Conservation (phyloP, 164 flowering plant genomes). For the Echeveria elegans region DNA sequence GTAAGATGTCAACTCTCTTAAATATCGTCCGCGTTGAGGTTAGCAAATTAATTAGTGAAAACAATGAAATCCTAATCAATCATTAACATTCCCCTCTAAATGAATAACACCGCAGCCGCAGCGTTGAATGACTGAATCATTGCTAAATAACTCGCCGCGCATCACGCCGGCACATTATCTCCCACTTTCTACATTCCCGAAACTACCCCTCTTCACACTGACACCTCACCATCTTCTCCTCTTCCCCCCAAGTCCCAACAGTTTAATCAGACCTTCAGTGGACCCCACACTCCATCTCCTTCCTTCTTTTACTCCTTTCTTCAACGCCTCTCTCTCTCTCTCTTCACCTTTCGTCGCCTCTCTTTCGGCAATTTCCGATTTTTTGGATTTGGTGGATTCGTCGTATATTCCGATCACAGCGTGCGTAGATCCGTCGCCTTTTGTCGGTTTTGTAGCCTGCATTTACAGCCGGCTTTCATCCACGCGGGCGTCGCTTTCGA, state of each 20-base stretch:
- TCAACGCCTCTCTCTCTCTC: not conserved
- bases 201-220: no score
- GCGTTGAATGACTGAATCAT: not conserved
- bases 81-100: no score
- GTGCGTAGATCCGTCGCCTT: not conserved
- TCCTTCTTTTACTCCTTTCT: not conserved
- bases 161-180: not conserved
- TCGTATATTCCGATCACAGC: not conserved
- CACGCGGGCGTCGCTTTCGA: not conserved
- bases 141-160: not conserved
- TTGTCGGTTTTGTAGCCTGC: not conserved
- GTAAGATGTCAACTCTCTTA: no score
- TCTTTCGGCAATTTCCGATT: not conserved
- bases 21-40: no score
- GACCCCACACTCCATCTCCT: not conserved
- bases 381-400: not conserved
- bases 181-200: not conserved
- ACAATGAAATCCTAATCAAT: no score
- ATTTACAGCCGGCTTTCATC: no score
- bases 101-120: no score
- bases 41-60: no score
- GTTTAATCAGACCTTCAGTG: not conserved
- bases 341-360: not conserved
- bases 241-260: no score
- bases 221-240: not conserved